Conservation (phyloP, 2,329 filamentous ascomycete species). For the Sclerotinia sclerotiorum region DNA sequence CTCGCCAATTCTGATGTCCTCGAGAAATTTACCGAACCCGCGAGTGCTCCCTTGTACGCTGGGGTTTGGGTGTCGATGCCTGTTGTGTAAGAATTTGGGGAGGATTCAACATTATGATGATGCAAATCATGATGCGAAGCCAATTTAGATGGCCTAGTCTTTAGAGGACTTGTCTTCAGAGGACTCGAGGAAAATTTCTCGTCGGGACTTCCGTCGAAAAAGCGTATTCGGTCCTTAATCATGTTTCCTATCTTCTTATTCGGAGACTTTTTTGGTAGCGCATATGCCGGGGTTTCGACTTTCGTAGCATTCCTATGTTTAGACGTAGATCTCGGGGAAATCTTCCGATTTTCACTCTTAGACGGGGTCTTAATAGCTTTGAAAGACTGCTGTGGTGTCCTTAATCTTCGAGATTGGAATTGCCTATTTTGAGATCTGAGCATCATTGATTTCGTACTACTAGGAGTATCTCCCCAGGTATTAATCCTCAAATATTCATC, state of each 20-base stretch:
- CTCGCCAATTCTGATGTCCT: neutral
- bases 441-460: slow-evolving; percentile 9
- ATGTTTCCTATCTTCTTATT: slow-evolving; percentile 24
- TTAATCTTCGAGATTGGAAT: neutral
- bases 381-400: neutral
- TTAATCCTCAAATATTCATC: neutral
- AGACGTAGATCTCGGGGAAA: neutral
- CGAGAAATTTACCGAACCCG: neutral
- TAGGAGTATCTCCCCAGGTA: neutral
- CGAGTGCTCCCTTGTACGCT: neutral
- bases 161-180: neutral
- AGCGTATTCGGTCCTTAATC: slow-evolving; percentile 34
- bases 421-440: slow-evolving; percentile 9
- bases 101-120: neutral
- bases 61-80: neutral
- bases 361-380: neutral
- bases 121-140: neutral
- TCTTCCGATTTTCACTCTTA: neutral
- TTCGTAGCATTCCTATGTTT: neutral
- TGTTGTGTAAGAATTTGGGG: neutral
- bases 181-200: neutral
- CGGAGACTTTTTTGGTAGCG: slow-evolving; percentile 7
- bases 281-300: neutral
- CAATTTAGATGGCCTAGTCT: neutral
- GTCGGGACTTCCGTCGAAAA: slow-evolving; percentile 34